A percentile compares a stretch with the other conserved stretches of the same genome.
Conservation (phyloP, 2,329 filamentous ascomycete species). For the Erysiphe pulchra region DNA sequence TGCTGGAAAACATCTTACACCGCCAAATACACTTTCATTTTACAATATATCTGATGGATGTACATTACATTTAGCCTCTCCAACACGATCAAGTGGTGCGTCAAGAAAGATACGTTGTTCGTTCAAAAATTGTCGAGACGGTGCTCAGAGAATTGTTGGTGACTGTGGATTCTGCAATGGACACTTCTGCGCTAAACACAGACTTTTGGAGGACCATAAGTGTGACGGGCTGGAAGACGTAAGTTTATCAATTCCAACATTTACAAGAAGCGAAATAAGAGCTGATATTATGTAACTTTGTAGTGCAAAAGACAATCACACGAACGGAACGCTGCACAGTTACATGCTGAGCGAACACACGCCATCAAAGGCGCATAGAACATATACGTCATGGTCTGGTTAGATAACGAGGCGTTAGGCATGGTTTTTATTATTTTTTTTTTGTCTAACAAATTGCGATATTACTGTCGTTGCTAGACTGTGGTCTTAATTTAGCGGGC, state of each 20-base stretch:
- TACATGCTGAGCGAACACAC: slow-evolving; percentile 78
- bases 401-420: not conserved
- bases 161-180: slow-evolving; percentile 90
- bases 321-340: slow-evolving; percentile 74
- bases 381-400: too few species aligned
- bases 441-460: too few species aligned
- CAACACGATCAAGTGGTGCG: slow-evolving; percentile 31
- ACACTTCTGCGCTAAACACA: slow-evolving; percentile 85
- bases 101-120: slow-evolving; percentile 63
- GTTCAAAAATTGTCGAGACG: slow-evolving; percentile 70
- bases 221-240: slow-evolving; percentile 79
- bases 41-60: slow-evolving; percentile 22
- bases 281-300: slow-evolving; percentile 14
- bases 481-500: slow-evolving; percentile 4
- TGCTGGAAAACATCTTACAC: slow-evolving; percentile 28
- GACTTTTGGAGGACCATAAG: slow-evolving; percentile 81
- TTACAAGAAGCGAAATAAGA: not conserved
- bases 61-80: slow-evolving; percentile 27
- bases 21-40: slow-evolving; percentile 17
- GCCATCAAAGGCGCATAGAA: slow-evolving; percentile 69
- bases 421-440: too few species aligned
- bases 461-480: not conserved
- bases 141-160: slow-evolving; percentile 77
- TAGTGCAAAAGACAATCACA: slow-evolving; percentile 92
- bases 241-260: slow-evolving; percentile 15